Evolutionary conservation across 257 asterid genomes (phyloP).

Genomic region (Lavandula angustifolia): DNA sequence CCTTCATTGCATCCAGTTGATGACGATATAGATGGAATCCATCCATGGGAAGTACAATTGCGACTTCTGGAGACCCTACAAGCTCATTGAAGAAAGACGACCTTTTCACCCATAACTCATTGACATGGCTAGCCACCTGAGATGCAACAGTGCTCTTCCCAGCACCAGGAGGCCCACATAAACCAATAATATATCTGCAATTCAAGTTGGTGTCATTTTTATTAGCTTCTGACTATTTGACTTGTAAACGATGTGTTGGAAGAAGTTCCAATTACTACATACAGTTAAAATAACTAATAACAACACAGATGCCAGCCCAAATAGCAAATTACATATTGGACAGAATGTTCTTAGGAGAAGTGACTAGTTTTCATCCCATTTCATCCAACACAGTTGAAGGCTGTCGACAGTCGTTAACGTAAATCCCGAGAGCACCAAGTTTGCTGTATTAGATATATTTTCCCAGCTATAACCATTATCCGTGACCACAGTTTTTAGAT

Average conservation of each 20-base stretch:
- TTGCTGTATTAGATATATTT: conserved; percentile 11
- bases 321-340: conserved; percentile 20
- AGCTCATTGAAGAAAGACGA: conserved; percentile 64
- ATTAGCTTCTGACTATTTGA: conserved; percentile 17
- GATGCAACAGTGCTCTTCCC: conserved; percentile 90
- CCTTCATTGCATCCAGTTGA: conserved; percentile 93
- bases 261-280: conserved; percentile 12
- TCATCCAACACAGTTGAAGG: background rate
- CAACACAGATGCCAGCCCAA: conserved; percentile 5
- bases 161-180: conserved; percentile 98
- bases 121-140: conserved; percentile 69
- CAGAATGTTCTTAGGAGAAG: background rate
- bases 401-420: background rate
- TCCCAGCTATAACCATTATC: background rate
- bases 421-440: too few relatives aligned
- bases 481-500: background rate
- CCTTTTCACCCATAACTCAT: conserved; percentile 73
- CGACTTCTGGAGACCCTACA: conserved; percentile 73
- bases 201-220: conserved; percentile 25
- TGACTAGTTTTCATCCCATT: conserved; percentile 1
- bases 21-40: conserved; percentile 95
- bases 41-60: conserved; percentile 92
- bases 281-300: conserved; percentile 16
- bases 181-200: conserved; percentile 80
- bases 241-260: conserved; percentile 2